Base-by-base conservation (phyloP, 192 early-diverging fungal species). In the Coemansia sp. region DNA sequence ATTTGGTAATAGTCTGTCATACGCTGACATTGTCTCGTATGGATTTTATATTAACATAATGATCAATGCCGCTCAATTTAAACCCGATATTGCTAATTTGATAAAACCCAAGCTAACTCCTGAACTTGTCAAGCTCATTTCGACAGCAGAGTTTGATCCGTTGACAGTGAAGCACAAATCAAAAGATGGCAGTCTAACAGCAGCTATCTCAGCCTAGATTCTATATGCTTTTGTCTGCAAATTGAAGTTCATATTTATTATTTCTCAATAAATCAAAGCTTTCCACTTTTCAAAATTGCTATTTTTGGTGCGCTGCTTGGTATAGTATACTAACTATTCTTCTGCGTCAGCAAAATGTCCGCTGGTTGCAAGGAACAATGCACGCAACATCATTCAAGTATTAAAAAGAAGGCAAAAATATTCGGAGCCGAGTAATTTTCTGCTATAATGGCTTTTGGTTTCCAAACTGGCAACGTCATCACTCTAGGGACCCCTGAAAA, bases 1-100 rank as follows among this genome's bases (percentile, higher is more conserved):
- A 14, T 60, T 83, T 32, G 85, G 85, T n/a, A 56, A 82, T 60
- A 72, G 69, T 39, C 53, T 79, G 3, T 80, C 82, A 5, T 66
- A 81, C 15, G 63, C 71, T 0, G 86, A 87, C 49, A 59, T 83
- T 15, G 58, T 63, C 11, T 7, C 59, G 2, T 81, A 72, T 25
- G 51, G 25, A 4, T 60, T 69, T 32, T 63, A 72, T 60, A 72
- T 56, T 37, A 45, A 59, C 41, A 22, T 70, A 7, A 47, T 65
- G 2, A 50, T 62, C 29, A 47, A 15, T 2, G 8, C 32, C 35
- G 25, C 47, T 27, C 22, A 4, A 9, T 35, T 53, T 19, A 21
- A 51, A 17, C 9, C 59, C 29, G 24, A 55, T 9, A 27, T 70
- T n/a, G 56, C 53, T 12, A 41, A 58, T 15, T 9, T 12, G 35